Evolutionary conservation across 495 filamentous ascomycete species (phyloP), one percentile per base, ranked within the genome.

Genomic region (Aspergillus hancockii): DNA sequence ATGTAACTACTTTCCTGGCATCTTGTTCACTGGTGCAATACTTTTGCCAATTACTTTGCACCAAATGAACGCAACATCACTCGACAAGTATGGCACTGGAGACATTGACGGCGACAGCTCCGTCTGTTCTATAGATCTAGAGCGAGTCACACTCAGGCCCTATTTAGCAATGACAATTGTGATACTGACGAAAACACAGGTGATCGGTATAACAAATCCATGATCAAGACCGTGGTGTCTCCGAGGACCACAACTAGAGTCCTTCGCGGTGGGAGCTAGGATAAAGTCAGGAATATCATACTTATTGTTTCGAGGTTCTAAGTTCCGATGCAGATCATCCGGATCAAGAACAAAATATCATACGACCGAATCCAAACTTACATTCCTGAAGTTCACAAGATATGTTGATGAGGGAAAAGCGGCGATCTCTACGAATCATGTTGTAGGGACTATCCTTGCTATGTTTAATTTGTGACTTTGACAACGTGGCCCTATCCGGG

Each of bases 1-100:
- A n/a, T n/a, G n/a, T n/a, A n/a, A n/a, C n/a, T n/a, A n/a, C n/a
- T n/a, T n/a, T n/a, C n/a, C n/a, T n/a, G n/a, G n/a, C n/a, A 84
- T 62, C 63, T 83, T 19, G 63, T 64, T 41, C 83, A 85, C 67
- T 85, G 82, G 82, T 72, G 79, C 55, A 75, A 78, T 49, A 77
- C 83, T 59, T 75, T 85, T 82, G 55, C 78, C 72, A n/a, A 73
- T 85, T 25, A 62, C 72, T 8, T 85, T 84, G 59, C 82, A 84
- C 57, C 84, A 85, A 75, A 73, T 8, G 81, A 81, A 21, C 68
- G 78, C 10, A 60, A 70, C 14, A 84, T 85, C 65, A 67, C 77
- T 82, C 60, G 67, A 82, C 63, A 80, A 80, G 22, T 72, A 78
- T 59, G 71, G 71, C 3, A 84, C 76, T 6, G 80, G 79, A 23